Evolutionary conservation across 495 filamentous ascomycete genomes (phyloP), one percentile per base, ranked within the genome.

Genomic region (Aspergillus saccharolyticus): DNA sequence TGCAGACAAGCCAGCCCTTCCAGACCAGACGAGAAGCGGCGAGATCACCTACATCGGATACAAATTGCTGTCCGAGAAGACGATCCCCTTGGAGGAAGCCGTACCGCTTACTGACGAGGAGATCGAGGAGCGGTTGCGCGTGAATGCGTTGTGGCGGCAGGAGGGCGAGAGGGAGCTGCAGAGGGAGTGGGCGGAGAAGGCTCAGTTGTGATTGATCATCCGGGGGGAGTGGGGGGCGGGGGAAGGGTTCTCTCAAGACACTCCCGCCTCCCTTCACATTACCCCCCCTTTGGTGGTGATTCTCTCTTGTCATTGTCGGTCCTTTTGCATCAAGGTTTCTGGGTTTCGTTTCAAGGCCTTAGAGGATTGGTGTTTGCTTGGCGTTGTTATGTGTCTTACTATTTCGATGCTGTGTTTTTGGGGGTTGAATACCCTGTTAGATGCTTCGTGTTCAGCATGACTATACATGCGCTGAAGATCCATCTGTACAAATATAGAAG

Each of bases 91-190:
- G 30, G 72, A 72, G 21, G 66, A 74, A 53, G 66, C 86, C 24
- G 74, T 70, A 55, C 64, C 69, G 10, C 74, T 83, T 17, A 71
- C 61, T 4, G 75, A 85, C 49, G 80, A 81, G 49, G 81, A 87
- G 63, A 77, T 83, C 4, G 64, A 67, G 9, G 68, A 63, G 52
- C 61, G 70, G 52, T 81, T 91, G 75, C 64, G 57, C 45, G 70
- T 71, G 53, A 66, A 74, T 60, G 74, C 81, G 52, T 64, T 67
- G 42, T 72, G 72, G 68, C 74, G 76, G 65, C 51, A 76, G 28
- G 72, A 70, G 63, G 70, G 66, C 44, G 77, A 71, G 75, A 68
- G 74, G 63, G 74, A 70, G 53, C 58, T 78, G 54, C 61, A 62
- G 45, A 72, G 74, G 54, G 57, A 66, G 42, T 71, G 71, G 65